Base-by-base conservation (phyloP, 495 filamentous ascomycete genomes). In the Aspergillus affinis region DNA sequence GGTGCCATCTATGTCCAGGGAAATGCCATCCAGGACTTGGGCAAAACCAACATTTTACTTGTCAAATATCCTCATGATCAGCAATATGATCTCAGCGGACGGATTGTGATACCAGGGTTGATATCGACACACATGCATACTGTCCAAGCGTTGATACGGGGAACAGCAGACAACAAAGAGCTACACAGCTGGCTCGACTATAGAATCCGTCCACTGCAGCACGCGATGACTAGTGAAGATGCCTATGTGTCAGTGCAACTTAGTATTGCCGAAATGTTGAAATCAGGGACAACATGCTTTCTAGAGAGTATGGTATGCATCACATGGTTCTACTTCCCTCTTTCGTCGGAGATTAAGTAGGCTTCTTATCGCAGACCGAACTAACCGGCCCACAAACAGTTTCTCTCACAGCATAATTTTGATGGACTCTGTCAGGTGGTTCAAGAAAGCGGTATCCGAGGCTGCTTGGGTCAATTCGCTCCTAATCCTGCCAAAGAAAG, bases 71-170 rank as follows among this genome's bases (percentile, higher is more conserved):
- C 70, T 17, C 23, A 62, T 8, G 70, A 74, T 2, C 64, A 73
- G n/a, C 59, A 72, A 20, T 56, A 61, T 19, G 69, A 80, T 55
- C 67, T 78, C 6, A 58, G 64, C 21, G 72, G 74, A 20, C 71
- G 72, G 7, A 80, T 82, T 51, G 61, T 82, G 48, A 76, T 81
- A 36, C 80, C 80, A 0, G 80, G 80, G 0, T 53, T 82, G 26
- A 75, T 82, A 54, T 80, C 75, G 12, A 80, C 78, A 6, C 80
- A 82, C 55, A 76, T 78, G 65, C 80, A 82, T 62, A 74, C 77
- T 1, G 78, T 76, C 2, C 80, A 82, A 63, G 79, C 78, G 2
- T 64, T 81, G 3, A 65, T 82, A 6, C 73, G 78, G n/a, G 80
- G 80, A 15, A 66, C 76, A 6, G 78, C 78, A 0, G 78, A 82